These are phyloP conservation scores for Torulaspora indica DNA, from an alignment of 805 yeast species.

Conservation along the genomic window DNA sequence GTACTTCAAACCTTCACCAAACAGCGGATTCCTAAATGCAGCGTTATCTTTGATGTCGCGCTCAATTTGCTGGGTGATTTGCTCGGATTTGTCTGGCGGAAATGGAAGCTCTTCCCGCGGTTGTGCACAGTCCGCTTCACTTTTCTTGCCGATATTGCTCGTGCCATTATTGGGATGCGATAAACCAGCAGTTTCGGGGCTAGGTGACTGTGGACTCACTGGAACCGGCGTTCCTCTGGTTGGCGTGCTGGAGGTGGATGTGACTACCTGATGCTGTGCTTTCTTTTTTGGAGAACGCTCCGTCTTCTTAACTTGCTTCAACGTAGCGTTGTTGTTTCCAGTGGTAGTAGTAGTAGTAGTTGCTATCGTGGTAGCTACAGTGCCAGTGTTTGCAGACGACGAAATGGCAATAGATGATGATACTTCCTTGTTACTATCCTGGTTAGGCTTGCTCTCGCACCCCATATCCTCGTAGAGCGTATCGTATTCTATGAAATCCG, in stretches of 20 bases:
- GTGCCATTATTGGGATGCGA: slow-evolving; percentile 15
- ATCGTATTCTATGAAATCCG: slow-evolving; percentile 89
- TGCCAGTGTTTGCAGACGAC: slow-evolving; percentile 3
- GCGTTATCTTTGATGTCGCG: slow-evolving; percentile 23
- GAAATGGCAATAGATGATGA: slow-evolving; percentile 3
- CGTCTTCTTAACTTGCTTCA: slow-evolving; percentile 20
- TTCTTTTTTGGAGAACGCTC: slow-evolving; percentile 38
- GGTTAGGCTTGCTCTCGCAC: slow-evolving; percentile 41
- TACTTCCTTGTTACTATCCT: slow-evolving; percentile 40
- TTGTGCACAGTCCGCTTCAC: slow-evolving; percentile 6
- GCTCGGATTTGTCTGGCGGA: slow-evolving; percentile 29
- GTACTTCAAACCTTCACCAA: slow-evolving; percentile 29
- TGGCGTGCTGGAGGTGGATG: slow-evolving; percentile 29
- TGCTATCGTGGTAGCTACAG: background rate
- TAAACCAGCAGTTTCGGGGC: slow-evolving; percentile 10
- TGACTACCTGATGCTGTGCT: slow-evolving; percentile 23
- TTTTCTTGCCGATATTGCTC: slow-evolving; percentile 7
- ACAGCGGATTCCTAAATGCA: slow-evolving; percentile 31
- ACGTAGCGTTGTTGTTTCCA: background rate
- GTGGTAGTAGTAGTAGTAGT: slow-evolving; percentile 3
- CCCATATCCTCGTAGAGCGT: slow-evolving; percentile 85
- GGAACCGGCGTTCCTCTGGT: slow-evolving; percentile 20
- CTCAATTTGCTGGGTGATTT: slow-evolving; percentile 28
- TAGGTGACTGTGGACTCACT: slow-evolving; percentile 20
- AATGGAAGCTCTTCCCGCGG: slow-evolving; percentile 18